A percentile compares a stretch with the other conserved stretches of the same genome.
These are phyloP conservation scores for Cucurbita moschata DNA, from an alignment of 306 rosid species.

Conservation along the genomic window DNA sequence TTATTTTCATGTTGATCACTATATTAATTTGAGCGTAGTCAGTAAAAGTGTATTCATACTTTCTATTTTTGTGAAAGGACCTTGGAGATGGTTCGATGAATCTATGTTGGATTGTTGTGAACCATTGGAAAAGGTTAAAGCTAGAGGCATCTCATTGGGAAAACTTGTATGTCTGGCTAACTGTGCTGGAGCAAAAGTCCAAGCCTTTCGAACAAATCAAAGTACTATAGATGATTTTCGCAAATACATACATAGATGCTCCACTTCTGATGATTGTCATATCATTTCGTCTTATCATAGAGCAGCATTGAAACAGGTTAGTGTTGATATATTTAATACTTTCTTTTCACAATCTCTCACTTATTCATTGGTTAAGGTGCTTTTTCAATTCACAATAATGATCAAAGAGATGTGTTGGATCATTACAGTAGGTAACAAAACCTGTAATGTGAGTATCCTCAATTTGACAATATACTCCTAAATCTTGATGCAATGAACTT, in stretches of 20 bases:
- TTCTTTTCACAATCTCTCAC: neutral
- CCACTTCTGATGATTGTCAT: conserved; percentile 63
- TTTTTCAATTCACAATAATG: neutral
- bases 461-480: neutral
- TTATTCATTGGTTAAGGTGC: neutral
- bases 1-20: neutral
- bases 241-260: conserved; percentile 41
- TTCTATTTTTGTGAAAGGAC: conserved; percentile 34
- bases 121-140: conserved; percentile 66
- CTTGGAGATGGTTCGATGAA: conserved; percentile 99
- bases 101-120: conserved; percentile 96
- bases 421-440: neutral
- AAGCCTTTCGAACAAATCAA: conserved; percentile 59
- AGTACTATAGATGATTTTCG: conserved; percentile 57
- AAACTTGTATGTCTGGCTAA: conserved; percentile 82
- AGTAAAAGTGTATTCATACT: neutral
- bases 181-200: conserved; percentile 94
- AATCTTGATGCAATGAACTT: neutral
- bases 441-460: neutral
- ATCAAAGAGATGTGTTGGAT: neutral
- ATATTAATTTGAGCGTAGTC: neutral
- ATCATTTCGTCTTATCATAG: conserved; percentile 73
- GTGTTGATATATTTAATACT: neutral
- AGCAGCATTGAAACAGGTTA: conserved; percentile 66
- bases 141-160: conserved; percentile 79